These are phyloP conservation scores for Ascomycota sp. DNA, from an alignment of 2,329 filamentous ascomycete species.

Conservation along the genomic window DNA sequence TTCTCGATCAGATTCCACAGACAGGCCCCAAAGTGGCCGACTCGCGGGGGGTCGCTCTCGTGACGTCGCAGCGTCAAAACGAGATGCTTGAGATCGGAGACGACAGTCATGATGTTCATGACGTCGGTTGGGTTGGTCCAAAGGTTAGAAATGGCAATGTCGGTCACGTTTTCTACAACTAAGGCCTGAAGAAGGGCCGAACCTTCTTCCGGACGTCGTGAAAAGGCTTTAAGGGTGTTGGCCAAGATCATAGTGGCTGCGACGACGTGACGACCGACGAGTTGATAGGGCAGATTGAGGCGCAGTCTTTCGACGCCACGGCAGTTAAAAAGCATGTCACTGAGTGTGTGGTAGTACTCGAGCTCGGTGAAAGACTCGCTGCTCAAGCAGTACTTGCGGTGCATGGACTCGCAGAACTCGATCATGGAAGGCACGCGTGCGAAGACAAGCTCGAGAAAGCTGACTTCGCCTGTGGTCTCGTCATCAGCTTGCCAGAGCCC, in stretches of 20 bases:
- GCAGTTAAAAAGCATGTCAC: conserved; percentile 20
- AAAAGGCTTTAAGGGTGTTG: conserved; percentile 26
- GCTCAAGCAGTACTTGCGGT: conserved; percentile 24
- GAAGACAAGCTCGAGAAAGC: conserved; percentile 24
- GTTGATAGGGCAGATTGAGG: conserved; percentile 27
- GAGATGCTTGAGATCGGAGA: conserved; percentile 20
- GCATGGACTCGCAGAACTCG: conserved; percentile 20
- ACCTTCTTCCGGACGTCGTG: conserved; percentile 20
- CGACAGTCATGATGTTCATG: conserved; percentile 21
- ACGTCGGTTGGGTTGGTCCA: conserved; percentile 29
- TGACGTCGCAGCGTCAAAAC: conserved; percentile 24
- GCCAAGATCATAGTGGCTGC: conserved; percentile 28
- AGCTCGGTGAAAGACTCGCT: conserved; percentile 24
- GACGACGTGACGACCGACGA: conserved; percentile 21
- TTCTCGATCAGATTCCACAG: conserved; percentile 27
- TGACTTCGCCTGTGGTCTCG: conserved; percentile 21
- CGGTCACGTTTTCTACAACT: conserved; percentile 27
- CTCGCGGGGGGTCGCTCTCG: conserved; percentile 13
- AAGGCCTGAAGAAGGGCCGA: conserved; percentile 20
- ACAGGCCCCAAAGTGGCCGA: conserved; percentile 19
- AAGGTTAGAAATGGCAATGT: conserved; percentile 23
- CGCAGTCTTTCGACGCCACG: conserved; percentile 23
- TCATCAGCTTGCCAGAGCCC: conserved; percentile 3
- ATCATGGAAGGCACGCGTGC: conserved; percentile 21
- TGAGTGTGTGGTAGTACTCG: conserved; percentile 20